Evolutionary conservation across 2,329 filamentous ascomycete species (phyloP).

Genomic region (Fusarium anthophilum): DNA sequence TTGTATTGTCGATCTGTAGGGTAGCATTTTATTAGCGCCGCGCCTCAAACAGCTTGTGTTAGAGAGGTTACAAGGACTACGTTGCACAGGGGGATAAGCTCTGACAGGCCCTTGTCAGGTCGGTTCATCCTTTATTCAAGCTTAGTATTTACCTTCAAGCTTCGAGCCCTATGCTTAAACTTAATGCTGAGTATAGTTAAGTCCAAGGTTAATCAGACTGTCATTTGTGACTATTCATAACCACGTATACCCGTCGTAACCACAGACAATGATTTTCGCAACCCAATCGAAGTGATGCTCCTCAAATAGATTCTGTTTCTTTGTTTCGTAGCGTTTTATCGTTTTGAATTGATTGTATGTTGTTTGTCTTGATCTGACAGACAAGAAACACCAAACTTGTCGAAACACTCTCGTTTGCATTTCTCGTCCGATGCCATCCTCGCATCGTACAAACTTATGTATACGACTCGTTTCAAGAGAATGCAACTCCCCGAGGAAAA

Average conservation of each 20-base stretch:
- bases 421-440: slow-evolving; percentile 1
- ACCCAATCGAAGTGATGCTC: not conserved
- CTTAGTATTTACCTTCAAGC: not conserved
- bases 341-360: not conserved
- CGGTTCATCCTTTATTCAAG: not conserved
- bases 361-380: not conserved
- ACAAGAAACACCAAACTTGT: slow-evolving; percentile 13
- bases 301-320: not conserved
- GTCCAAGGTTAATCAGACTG: not conserved
- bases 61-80: not conserved
- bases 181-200: not conserved
- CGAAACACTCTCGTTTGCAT: slow-evolving; percentile 19
- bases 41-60: slow-evolving; percentile 13
- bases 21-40: slow-evolving; percentile 1
- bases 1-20: slow-evolving; percentile 2
- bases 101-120: slow-evolving; percentile 8
- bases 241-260: not conserved
- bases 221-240: not conserved
- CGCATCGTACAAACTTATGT: not conserved
- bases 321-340: not conserved
- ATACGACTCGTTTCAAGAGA: slow-evolving; percentile 13
- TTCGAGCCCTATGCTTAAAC: slow-evolving; percentile 6
- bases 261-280: not conserved
- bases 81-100: not conserved
- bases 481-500: not conserved